Percentiles rank a stretch among this genome's conserved stretches.
phyloP scores from a whole-genome alignment of 495 filamentous ascomycete species.

The Aspergillus leporis region DNA sequence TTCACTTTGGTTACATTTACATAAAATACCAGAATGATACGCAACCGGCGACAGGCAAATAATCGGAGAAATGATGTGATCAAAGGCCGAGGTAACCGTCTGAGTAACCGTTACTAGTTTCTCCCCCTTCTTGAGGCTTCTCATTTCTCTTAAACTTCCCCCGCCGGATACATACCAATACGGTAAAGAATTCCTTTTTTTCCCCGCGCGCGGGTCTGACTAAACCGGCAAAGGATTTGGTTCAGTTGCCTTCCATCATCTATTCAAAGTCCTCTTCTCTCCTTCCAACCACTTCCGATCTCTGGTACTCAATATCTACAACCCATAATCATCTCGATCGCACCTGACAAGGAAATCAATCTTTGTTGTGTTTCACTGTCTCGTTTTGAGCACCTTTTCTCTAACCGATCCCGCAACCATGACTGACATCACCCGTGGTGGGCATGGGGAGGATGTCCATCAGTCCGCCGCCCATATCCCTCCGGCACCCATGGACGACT shows the following conservation, averaged over 20 bases:
- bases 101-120: constrained; percentile 1
- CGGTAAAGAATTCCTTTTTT: constrained; percentile 1
- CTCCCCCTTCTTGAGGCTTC: constrained; percentile 3
- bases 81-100: not conserved
- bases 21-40: not conserved
- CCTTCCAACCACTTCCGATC: constrained; percentile 5
- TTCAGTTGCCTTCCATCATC: constrained; percentile 2
- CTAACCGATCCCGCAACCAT: constrained; percentile 22
- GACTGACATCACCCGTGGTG: constrained; percentile 30
- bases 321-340: not conserved
- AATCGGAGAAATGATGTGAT: constrained; percentile 10
- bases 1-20: not conserved
- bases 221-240: constrained; percentile 4
- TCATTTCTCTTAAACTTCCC: constrained; percentile 14
- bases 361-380: not conserved
- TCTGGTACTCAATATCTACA: not conserved
- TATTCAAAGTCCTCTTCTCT: not conserved
- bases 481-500: constrained; percentile 50
- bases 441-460: constrained; percentile 34
- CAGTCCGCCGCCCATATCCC: constrained; percentile 24
- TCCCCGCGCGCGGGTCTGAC: not conserved
- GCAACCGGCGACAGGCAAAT: not conserved
- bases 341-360: not conserved
- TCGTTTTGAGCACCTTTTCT: constrained; percentile 11
- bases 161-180: constrained; percentile 18